Conservation (phyloP, 768 basidiomycete genomes). For the Rhodotorula sphaerocarpa region DNA sequence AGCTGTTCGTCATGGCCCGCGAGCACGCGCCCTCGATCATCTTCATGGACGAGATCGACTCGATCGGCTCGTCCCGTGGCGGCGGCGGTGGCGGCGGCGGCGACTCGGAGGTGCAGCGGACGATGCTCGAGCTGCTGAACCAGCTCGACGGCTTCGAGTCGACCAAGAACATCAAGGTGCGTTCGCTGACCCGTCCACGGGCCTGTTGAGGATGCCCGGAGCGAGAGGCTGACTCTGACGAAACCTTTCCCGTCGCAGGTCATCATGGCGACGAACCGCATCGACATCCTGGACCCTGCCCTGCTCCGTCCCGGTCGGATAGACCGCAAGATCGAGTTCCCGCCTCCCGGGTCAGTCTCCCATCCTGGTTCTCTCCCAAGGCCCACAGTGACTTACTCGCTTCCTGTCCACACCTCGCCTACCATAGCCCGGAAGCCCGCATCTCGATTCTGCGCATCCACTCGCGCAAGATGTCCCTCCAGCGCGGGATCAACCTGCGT, state of each 20-base stretch:
- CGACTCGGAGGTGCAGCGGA: slow-evolving; percentile 81
- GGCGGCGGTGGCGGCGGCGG: slow-evolving; percentile 64
- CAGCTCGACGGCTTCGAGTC: slow-evolving; percentile 82
- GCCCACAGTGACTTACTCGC: neutral
- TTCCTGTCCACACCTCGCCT: too few species aligned
- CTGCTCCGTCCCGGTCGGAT: slow-evolving; percentile 89
- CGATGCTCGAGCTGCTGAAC: slow-evolving; percentile 81
- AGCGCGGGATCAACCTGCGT: slow-evolving; percentile 94
- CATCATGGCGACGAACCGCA: slow-evolving; percentile 96
- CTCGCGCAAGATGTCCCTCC: slow-evolving; percentile 97
- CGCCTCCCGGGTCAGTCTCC: slow-evolving; percentile 65
- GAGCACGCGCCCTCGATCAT: slow-evolving; percentile 97
- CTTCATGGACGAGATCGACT: slow-evolving; percentile 99
- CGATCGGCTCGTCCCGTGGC: slow-evolving; percentile 85
- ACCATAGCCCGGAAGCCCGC: slow-evolving; percentile 79
- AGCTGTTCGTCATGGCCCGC: slow-evolving; percentile 94
- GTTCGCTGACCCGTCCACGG: slow-evolving; percentile 4
- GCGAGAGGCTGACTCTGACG: neutral
- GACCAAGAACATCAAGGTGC: slow-evolving; percentile 67
- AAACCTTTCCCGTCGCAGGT: slow-evolving; percentile 44
- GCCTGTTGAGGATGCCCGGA: too few species aligned
- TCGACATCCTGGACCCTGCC: slow-evolving; percentile 92
- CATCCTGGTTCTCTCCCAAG: neutral
- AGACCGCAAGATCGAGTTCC: slow-evolving; percentile 96
- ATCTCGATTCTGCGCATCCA: slow-evolving; percentile 96